Base-by-base conservation (phyloP, 2,329 filamentous ascomycete genomes). In the Chaetomium sp. region DNA sequence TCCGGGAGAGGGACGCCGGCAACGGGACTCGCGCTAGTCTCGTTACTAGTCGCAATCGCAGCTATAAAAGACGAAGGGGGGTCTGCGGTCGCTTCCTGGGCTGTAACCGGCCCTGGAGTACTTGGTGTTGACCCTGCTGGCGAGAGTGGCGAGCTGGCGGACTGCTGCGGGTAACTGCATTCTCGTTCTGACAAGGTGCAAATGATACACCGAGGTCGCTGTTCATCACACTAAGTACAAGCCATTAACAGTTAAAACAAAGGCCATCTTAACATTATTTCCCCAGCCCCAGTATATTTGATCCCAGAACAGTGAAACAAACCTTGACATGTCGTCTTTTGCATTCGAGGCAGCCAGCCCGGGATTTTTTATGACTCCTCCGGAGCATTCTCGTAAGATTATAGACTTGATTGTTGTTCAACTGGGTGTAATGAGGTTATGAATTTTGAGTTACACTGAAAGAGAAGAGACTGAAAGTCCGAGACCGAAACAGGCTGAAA, bases 261-360 rank as follows among this genome's bases (percentile, higher is more conserved):
- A 27, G 19, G 19, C 19, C 19, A 27, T 27, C 19, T 27, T 27
- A 27, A 27, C 19, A 27, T 27, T 27, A 27, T 27, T 27, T 27
- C 19, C 19, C 19, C 19, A 27, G 19, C 19, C 19, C 19, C 19
- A 27, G 19, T 27, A 27, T 27, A 27, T 27, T 27, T 27, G 19
- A 27, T 27, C 19, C 19, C 19, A 27, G 19, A 27, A 27, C 19
- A 27, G 19, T 27, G 11, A 11, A 43, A 48, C 53, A 36, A 35
- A 59, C 62, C 47, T 65, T 65, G 38, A 65, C 60, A 50, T 65
- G 62, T 4, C 62, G 62, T 4, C 60, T 49, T 42, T 65, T 65
- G 60, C 67, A 69, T 36, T 69, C 66, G 3, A 64, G 55, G 54
- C 67, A 69, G 1, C 67, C 67, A 14, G 61, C 63, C 32, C 66